Percentiles rank a stretch among this genome's conserved stretches.
Evolutionary conservation across 352 stramenopile genomes (phyloP).

Genomic region (Phytophthora pistaciae): DNA sequence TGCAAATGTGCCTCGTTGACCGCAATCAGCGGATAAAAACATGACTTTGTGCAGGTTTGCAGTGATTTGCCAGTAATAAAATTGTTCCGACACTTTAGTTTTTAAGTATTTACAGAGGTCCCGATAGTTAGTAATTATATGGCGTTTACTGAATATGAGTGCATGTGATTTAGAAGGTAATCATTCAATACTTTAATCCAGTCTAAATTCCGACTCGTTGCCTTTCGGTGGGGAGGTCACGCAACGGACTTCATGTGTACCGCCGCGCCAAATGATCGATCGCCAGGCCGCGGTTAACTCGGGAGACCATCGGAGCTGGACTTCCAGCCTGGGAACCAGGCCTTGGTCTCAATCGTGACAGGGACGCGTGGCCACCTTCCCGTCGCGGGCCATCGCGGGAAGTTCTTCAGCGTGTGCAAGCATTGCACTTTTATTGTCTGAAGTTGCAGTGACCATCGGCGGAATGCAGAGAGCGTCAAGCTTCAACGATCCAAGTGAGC

Average conservation of each 20-base stretch:
- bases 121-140: not conserved
- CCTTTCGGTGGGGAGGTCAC: constrained; percentile 20
- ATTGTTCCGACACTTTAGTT: not conserved
- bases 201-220: constrained; percentile 10
- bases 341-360: constrained; percentile 5
- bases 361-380: constrained; percentile 1
- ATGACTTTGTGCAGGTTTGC: not conserved
- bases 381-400: not conserved
- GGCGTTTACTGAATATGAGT: too few species aligned
- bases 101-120: not conserved
- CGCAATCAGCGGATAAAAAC: not conserved
- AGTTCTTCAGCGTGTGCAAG: not conserved
- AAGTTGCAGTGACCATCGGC: constrained; percentile 5
- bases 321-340: too few species aligned
- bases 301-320: constrained; percentile 1
- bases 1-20: not conserved
- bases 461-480: constrained; percentile 6
- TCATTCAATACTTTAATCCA: constrained; percentile 1
- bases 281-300: constrained; percentile 4
- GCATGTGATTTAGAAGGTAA: constrained; percentile 3
- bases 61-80: not conserved
- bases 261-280: constrained; percentile 12
- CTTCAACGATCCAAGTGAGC: constrained; percentile 4
- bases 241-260: not conserved
- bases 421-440: not conserved